Evolutionary conservation across 176 grass and related monocot species (phyloP).

Genomic region (Melocanna baccifera): DNA sequence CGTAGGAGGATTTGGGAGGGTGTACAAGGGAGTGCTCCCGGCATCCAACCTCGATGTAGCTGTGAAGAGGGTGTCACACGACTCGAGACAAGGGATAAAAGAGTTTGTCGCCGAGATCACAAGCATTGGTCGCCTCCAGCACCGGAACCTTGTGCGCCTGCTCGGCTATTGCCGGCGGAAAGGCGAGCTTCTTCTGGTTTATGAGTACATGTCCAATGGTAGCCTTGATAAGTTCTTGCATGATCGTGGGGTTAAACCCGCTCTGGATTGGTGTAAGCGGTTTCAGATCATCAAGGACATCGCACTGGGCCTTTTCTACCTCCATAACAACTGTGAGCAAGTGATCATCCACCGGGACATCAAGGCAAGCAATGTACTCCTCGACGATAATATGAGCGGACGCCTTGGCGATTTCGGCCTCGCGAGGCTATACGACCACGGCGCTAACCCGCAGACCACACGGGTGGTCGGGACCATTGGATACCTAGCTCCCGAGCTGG

Average conservation of each 20-base stretch:
- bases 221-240: background rate
- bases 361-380: slow-evolving; percentile 36
- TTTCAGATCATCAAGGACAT: slow-evolving; percentile 10
- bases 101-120: slow-evolving; percentile 41
- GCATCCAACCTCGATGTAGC: too few species aligned
- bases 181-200: slow-evolving; percentile 55
- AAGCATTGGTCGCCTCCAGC: slow-evolving; percentile 40
- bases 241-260: background rate
- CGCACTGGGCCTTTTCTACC: background rate
- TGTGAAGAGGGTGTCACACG: too few species aligned
- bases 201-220: slow-evolving; percentile 38
- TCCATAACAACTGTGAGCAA: background rate
- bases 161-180: slow-evolving; percentile 57
- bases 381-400: slow-evolving; percentile 9
- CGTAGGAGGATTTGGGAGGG: background rate
- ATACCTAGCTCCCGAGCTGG: slow-evolving; percentile 21
- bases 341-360: slow-evolving; percentile 28
- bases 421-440: background rate
- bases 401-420: slow-evolving; percentile 9
- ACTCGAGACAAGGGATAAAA: background rate
- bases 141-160: slow-evolving; percentile 50
- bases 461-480: slow-evolving; percentile 29
- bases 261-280: background rate
- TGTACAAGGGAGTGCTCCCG: too few species aligned
- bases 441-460: background rate